Percentiles rank a stretch among this genome's conserved stretches.
phyloP scores from a whole-genome alignment of 345 rosid genomes.

The Eucalyptus rudis region DNA sequence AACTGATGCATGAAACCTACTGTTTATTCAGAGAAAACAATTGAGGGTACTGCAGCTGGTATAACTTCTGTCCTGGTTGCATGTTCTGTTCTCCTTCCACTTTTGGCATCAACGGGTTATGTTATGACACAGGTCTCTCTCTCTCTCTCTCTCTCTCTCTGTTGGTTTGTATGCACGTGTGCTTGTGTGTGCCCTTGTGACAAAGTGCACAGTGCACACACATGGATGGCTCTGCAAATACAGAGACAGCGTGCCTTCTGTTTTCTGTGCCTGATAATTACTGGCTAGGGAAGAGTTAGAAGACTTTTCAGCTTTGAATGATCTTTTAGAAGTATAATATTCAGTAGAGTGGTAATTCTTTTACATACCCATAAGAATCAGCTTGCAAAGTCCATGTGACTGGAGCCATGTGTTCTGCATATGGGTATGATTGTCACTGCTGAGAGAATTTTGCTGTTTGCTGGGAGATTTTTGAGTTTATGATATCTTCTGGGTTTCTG shows the following conservation, averaged over 20 bases:
- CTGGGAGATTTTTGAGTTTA: background rate
- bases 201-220: background rate
- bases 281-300: background rate
- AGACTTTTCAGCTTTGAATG: background rate
- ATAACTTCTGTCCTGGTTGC: constrained; percentile 75
- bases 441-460: background rate
- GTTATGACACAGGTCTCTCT: constrained; percentile 49
- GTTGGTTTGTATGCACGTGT: background rate
- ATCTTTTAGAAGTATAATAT: background rate
- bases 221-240: background rate
- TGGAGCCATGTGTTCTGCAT: background rate
- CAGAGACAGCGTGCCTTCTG: background rate
- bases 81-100: constrained; percentile 69
- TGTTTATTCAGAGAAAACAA: constrained; percentile 62
- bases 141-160: constrained; percentile 1
- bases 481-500: background rate
- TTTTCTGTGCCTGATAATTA: background rate
- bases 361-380: background rate
- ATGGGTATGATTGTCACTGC: background rate
- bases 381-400: background rate
- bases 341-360: background rate
- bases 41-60: constrained; percentile 98
- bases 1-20: background rate
- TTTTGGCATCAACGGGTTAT: constrained; percentile 78
- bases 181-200: background rate